Conservation (phyloP, 1,284 basidiomycete species). For the Boletus semigastroideus region DNA sequence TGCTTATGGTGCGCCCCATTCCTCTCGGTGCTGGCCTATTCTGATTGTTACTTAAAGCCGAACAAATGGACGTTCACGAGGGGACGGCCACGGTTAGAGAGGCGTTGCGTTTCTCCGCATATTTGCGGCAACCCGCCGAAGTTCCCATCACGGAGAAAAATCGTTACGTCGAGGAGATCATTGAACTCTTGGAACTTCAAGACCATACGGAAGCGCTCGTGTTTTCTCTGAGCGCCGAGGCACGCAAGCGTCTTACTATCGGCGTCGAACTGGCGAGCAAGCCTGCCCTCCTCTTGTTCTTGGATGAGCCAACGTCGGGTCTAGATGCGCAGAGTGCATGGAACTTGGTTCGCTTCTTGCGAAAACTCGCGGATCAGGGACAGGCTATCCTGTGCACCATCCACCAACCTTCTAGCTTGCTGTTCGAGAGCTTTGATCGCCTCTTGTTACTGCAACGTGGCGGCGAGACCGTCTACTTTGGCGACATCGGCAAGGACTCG, state of each 20-base stretch:
- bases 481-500: conserved; percentile 72
- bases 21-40: conserved; percentile 22
- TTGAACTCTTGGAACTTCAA: conserved; percentile 68
- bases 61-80: conserved; percentile 89
- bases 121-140: conserved; percentile 80
- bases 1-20: conserved; percentile 58
- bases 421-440: conserved; percentile 79
- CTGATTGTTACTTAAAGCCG: conserved; percentile 46
- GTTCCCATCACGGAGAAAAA: conserved; percentile 80
- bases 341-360: conserved; percentile 81
- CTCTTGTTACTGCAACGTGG: conserved; percentile 64
- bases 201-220: conserved; percentile 65
- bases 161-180: conserved; percentile 75
- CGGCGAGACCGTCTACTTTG: conserved; percentile 78
- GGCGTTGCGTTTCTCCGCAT: conserved; percentile 86
- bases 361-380: conserved; percentile 82
- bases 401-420: conserved; percentile 69
- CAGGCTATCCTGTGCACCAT: conserved; percentile 79
- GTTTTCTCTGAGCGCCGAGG: conserved; percentile 67
- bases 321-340: conserved; percentile 84
- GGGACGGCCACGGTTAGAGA: conserved; percentile 85
- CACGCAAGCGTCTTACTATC: conserved; percentile 85
- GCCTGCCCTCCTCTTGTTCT: conserved; percentile 79
- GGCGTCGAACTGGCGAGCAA: conserved; percentile 87
- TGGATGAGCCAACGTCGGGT: conserved; percentile 64